Evolutionary conservation across 371 early-diverging fungal species (phyloP).

Genomic region (Zopfochytrium polystomum): DNA sequence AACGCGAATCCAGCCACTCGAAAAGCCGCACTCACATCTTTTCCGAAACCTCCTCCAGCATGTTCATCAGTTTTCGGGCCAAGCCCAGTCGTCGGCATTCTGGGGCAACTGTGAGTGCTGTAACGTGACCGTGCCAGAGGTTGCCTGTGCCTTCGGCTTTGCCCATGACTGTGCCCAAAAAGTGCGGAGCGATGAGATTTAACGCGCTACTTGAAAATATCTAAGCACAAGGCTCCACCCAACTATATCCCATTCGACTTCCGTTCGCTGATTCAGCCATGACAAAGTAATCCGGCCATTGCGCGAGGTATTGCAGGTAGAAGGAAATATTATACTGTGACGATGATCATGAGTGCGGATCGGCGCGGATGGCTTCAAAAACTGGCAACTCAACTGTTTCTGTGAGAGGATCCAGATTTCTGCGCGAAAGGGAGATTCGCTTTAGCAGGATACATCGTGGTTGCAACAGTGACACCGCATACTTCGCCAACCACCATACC

Average conservation of each 20-base stretch:
- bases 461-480: too few relatives aligned
- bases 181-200: not conserved
- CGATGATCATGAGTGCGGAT: not conserved
- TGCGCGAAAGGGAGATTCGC: slow-evolving; percentile 28
- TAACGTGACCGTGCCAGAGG: slow-evolving; percentile 98
- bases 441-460: not conserved
- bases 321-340: slow-evolving; percentile 85
- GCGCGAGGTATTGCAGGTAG: slow-evolving; percentile 87
- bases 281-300: slow-evolving; percentile 92
- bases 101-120: slow-evolving; percentile 97
- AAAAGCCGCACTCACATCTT: too few relatives aligned
- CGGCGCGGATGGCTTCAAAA: not conserved
- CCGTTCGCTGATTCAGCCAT: slow-evolving; percentile 74
- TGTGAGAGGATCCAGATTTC: slow-evolving; percentile 82
- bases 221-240: not conserved
- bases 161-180: slow-evolving; percentile 73
- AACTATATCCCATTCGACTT: slow-evolving; percentile 83
- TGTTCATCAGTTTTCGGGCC: slow-evolving; percentile 85
- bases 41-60: slow-evolving; percentile 91
- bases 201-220: not conserved
- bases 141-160: slow-evolving; percentile 89
- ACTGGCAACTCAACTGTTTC: slow-evolving; percentile 70
- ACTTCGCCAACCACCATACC: too few relatives aligned
- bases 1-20: too few relatives aligned
- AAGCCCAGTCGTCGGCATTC: slow-evolving; percentile 90